Conservation (phyloP, 176 grass and related monocot species). For the Triticum turgidum region DNA sequence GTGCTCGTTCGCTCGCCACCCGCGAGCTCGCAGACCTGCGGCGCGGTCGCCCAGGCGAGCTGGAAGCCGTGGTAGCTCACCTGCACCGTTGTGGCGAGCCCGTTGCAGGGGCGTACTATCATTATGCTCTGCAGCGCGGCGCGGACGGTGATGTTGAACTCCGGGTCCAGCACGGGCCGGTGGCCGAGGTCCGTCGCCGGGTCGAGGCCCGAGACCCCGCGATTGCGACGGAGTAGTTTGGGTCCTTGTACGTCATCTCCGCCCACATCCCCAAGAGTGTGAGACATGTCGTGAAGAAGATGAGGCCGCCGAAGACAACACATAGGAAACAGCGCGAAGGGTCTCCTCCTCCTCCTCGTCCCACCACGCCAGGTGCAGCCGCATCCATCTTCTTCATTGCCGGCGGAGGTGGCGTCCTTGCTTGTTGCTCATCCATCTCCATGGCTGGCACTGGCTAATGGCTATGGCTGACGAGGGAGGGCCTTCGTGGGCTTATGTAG, state of each 20-base stretch:
- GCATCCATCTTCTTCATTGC: background rate
- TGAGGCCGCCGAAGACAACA: fast-evolving
- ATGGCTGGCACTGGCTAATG: no score
- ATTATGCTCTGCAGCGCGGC: background rate
- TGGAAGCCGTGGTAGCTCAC: background rate
- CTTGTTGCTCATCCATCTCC: no score
- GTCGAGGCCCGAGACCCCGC: background rate
- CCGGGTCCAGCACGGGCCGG: background rate
- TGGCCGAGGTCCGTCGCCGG: background rate
- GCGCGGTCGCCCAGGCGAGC: background rate
- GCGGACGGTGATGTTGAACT: background rate
- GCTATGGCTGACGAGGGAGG: no score
- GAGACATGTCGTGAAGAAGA: background rate
- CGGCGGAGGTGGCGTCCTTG: no score
- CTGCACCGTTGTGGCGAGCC: background rate
- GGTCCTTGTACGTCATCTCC: background rate
- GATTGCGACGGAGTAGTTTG: background rate
- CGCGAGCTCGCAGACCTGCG: background rate
- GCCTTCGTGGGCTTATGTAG: no score
- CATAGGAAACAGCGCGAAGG: background rate
- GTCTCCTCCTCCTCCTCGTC: background rate
- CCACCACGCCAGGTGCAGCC: background rate
- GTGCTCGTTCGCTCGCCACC: no score
- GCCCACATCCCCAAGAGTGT: background rate
- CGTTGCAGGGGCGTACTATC: background rate